Percentiles rank a stretch among this genome's conserved stretches.
phyloP scores from a whole-genome alignment of 2,329 filamentous ascomycete genomes.

The Pseudogymnoascus sp. region DNA sequence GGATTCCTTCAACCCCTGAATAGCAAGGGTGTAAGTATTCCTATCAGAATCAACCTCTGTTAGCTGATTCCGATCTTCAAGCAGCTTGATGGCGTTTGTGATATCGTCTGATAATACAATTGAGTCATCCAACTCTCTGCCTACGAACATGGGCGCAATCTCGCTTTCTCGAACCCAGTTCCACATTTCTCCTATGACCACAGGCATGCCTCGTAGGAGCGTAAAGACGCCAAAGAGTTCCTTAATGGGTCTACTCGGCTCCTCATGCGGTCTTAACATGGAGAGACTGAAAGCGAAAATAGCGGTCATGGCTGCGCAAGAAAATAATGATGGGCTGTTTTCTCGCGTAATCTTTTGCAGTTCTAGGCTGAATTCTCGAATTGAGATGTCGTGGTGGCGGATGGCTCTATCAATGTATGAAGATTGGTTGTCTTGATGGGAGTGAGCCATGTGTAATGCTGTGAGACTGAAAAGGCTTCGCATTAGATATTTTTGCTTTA shows the following conservation, averaged over 20 bases:
- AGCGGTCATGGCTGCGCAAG: constrained; percentile 11
- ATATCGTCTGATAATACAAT: background rate
- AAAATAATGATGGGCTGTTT: constrained; percentile 13
- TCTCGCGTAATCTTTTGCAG: background rate
- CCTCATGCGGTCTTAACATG: background rate
- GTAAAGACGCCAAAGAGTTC: background rate
- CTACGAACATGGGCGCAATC: background rate
- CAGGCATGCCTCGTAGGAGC: background rate
- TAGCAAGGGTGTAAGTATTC: background rate
- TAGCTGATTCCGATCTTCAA: background rate
- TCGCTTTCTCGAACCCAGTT: background rate
- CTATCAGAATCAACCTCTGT: background rate
- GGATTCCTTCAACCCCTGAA: background rate
- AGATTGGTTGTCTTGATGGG: constrained; percentile 2
- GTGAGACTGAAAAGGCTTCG: constrained; percentile 13
- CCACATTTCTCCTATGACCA: background rate
- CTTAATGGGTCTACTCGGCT: background rate
- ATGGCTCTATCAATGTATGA: constrained; percentile 11
- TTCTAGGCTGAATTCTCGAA: constrained; percentile 7
- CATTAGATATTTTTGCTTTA: constrained; percentile 13
- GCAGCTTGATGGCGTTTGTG: background rate
- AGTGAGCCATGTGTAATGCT: constrained; percentile 13
- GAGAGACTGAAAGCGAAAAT: background rate
- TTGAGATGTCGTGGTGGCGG: constrained; percentile 10
- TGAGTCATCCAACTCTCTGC: background rate